phyloP scores from a whole-genome alignment of 164 flowering plant genomes.

The Berberis vulgaris region DNA sequence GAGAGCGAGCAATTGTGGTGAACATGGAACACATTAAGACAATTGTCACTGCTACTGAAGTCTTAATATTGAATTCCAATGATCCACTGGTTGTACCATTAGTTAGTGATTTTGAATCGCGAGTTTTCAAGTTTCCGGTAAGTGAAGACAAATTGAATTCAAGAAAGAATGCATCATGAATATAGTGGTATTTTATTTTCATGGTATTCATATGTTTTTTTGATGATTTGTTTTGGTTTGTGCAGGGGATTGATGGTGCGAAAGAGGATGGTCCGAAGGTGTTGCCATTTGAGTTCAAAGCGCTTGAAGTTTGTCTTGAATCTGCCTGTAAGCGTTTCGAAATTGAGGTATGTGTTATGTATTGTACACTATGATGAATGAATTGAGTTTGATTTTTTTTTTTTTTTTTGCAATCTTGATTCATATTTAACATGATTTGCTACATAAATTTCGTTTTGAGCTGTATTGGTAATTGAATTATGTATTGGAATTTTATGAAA shows the following conservation, averaged over 20 bases:
- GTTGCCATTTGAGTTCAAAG: conserved; percentile 38
- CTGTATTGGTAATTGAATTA: too few relatives aligned
- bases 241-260: conserved; percentile 7
- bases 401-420: too few relatives aligned
- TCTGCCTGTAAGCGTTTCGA: conserved; percentile 40
- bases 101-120: conserved; percentile 25
- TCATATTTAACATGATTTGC: too few relatives aligned
- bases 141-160: too few relatives aligned
- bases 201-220: too few relatives aligned
- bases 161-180: too few relatives aligned
- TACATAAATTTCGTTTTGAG: too few relatives aligned
- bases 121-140: conserved; percentile 12
- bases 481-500: too few relatives aligned
- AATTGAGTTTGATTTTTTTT: too few relatives aligned
- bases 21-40: conserved; percentile 39
- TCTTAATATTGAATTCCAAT: conserved; percentile 22
- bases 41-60: conserved; percentile 35
- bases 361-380: neutral
- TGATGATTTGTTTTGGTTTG: neutral
- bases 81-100: conserved; percentile 30
- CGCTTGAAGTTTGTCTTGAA: conserved; percentile 45
- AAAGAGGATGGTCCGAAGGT: conserved; percentile 19
- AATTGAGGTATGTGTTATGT: conserved; percentile 24
- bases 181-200: too few relatives aligned
- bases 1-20: conserved; percentile 34